Conservation (phyloP, 306 rosid species). For the Dalbergia oliveri region DNA sequence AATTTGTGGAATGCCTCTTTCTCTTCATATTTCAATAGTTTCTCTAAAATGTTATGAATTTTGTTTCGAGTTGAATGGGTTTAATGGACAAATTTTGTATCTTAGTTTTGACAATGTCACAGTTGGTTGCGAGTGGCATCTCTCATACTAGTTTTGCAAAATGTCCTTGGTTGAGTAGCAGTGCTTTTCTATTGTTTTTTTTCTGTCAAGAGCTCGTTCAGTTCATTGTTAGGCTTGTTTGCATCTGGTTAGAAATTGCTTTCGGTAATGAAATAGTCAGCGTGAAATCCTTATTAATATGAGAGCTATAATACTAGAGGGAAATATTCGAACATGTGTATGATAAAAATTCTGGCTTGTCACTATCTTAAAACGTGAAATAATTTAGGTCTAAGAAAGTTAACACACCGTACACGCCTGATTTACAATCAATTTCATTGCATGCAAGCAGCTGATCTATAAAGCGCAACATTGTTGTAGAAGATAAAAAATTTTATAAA, state of each 20-base stretch:
- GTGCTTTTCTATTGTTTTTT: no score
- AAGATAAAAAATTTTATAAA: no score
- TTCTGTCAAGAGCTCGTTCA: not conserved
- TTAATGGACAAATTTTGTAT: constrained; percentile 48
- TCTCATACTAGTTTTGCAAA: not conserved
- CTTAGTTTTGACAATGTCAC: constrained; percentile 8
- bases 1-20: not conserved
- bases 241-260: not conserved
- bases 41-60: constrained; percentile 9
- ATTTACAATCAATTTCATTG: no score
- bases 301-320: no score
- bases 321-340: no score
- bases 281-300: not conserved
- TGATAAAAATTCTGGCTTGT: no score
- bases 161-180: not conserved
- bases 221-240: not conserved
- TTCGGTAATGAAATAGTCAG: not conserved
- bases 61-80: constrained; percentile 34
- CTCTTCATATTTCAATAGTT: constrained; percentile 1
- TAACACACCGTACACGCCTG: no score
- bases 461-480: no score
- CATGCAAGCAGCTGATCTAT: no score
- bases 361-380: no score
- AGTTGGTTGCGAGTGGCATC: not conserved
- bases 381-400: no score